phyloP scores from a whole-genome alignment of 2,329 filamentous ascomycete genomes.

The Grosmannia penicillata region DNA sequence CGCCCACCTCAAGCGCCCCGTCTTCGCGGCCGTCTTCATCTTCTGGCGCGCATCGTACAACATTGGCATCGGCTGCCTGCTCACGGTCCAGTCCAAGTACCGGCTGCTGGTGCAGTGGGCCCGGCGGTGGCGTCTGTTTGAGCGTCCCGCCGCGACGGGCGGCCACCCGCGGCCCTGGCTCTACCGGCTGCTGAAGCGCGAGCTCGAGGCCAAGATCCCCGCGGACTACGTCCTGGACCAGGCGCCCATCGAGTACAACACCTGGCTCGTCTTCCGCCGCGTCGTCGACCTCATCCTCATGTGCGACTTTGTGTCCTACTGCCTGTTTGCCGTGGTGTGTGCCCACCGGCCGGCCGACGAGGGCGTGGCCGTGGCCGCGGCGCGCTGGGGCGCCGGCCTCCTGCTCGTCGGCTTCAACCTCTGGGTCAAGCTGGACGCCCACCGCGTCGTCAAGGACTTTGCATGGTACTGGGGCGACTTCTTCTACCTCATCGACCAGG shows the following conservation, averaged over 20 bases:
- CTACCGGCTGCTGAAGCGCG: slow-evolving; percentile 70
- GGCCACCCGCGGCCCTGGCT: slow-evolving; percentile 70
- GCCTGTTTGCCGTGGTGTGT: slow-evolving; percentile 85
- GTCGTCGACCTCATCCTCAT: slow-evolving; percentile 94
- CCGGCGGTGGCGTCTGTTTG: slow-evolving; percentile 72
- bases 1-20: slow-evolving; percentile 49
- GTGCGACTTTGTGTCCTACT: slow-evolving; percentile 97
- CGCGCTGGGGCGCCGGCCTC: slow-evolving; percentile 68
- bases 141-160: slow-evolving; percentile 64
- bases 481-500: slow-evolving; percentile 96
- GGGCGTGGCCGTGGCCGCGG: slow-evolving; percentile 47
- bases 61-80: slow-evolving; percentile 77
- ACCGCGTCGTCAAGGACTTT: slow-evolving; percentile 96
- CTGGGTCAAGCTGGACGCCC: slow-evolving; percentile 96
- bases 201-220: slow-evolving; percentile 89
- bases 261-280: slow-evolving; percentile 91
- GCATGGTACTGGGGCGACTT: slow-evolving; percentile 99
- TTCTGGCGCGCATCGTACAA: slow-evolving; percentile 94
- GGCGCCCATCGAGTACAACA: slow-evolving; percentile 96
- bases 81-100: slow-evolving; percentile 82
- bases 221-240: slow-evolving; percentile 87
- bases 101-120: slow-evolving; percentile 79
- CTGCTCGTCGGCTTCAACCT: slow-evolving; percentile 82
- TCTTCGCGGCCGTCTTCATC: slow-evolving; percentile 72
- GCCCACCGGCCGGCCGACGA: slow-evolving; percentile 62